Base-by-base conservation (phyloP, 805 yeast genomes). In the Wickerhamomyces canadensis region DNA sequence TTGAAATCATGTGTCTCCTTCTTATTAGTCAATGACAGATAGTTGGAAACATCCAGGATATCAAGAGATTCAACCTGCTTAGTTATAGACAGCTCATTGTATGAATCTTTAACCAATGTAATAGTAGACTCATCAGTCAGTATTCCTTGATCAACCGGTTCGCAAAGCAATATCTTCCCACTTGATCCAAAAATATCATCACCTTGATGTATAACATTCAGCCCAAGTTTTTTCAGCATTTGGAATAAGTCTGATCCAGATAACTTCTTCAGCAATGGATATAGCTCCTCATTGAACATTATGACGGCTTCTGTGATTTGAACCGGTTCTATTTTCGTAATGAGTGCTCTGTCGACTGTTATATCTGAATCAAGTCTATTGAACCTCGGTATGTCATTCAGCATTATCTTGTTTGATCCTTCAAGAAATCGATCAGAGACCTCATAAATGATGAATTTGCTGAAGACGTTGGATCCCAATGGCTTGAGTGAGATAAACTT, bases 81-180 rank as follows among this genome's bases (percentile, higher is more conserved):
- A 9, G 26, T n/a, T 4, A n/a, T 13, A 2, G 8, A n/a, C 12
- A 21, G 3, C 15, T 18, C 35, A 23, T 10, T 5, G 11, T 14
- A 13, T 2, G 9, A 39, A 27, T 43, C 48, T 41, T 68, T 71
- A 14, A 79, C 71, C 22, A 84, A 58, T 3, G 78, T 70, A 3
- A 85, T 59, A n/a, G 63, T 63, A 0, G 91, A 78, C 2, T 58
- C 55, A 2, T 45, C 38, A 16, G 61, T 55, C 1, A 82, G 49
- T 6, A 55, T 45, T 1, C 95, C 95, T 53, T 84, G 94, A 29
- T 72, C 75, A 3, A 76, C 68, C 0, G 95, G 95, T 47, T 84
- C 94, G 54, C 87, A 76, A 18, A 79, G 68, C 4, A 73, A 48
- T 3, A 85, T 69, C 6, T 51, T 49, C 16, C 83, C 83, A 21